These are phyloP conservation scores for Scutellaria barbata DNA, from an alignment of 257 asterid genomes.

Conservation along the genomic window DNA sequence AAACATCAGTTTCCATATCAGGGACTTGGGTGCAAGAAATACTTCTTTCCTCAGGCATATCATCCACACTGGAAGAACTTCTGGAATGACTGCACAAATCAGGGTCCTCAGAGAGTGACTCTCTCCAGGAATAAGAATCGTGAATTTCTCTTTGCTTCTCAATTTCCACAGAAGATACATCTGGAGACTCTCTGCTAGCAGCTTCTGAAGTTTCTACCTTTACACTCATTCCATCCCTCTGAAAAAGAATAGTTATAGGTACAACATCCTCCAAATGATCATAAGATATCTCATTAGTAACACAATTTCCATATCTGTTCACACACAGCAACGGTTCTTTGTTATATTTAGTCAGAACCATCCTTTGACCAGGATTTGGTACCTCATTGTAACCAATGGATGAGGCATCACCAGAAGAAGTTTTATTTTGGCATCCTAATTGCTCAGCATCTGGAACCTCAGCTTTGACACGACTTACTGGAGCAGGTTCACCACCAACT, in stretches of 20 bases:
- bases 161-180: constrained; percentile 42
- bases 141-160: constrained; percentile 29
- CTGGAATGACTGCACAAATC: constrained; percentile 33
- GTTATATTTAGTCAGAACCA: constrained; percentile 30
- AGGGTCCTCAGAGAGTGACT: constrained; percentile 39
- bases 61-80: constrained; percentile 37
- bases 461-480: constrained; percentile 39
- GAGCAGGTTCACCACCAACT: constrained; percentile 32
- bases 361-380: constrained; percentile 31
- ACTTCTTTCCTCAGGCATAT: constrained; percentile 39
- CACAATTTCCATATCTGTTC: constrained; percentile 43
- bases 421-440: constrained; percentile 34
- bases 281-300: constrained; percentile 43
- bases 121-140: constrained; percentile 29
- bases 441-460: constrained; percentile 54
- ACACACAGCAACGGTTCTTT: constrained; percentile 30
- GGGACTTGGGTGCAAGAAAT: constrained; percentile 43
- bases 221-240: constrained; percentile 36
- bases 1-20: constrained; percentile 29
- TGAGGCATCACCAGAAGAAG: constrained; percentile 28
- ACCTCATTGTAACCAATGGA: constrained; percentile 32
- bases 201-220: constrained; percentile 39
- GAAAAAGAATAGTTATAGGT: constrained; percentile 35
- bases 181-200: constrained; percentile 35
- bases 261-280: constrained; percentile 51